Base-by-base conservation (phyloP, 192 early-diverging fungal genomes). In the Coemansia sp. region DNA sequence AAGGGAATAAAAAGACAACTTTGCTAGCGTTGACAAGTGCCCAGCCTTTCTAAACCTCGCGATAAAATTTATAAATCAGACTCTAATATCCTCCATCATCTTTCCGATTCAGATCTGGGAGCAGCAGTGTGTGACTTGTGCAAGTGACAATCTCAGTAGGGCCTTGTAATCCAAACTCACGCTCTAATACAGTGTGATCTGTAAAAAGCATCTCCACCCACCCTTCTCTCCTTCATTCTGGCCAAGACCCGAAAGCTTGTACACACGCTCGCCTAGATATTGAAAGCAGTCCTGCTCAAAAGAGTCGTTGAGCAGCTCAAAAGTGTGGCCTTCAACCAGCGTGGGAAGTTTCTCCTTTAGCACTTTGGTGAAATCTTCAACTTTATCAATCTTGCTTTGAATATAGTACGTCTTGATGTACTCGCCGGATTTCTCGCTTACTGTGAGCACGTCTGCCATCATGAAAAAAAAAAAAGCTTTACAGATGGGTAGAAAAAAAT, bases 361-460 rank as follows among this genome's bases (percentile, higher is more conserved):
- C 24, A 31, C 24, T 15, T 55, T 31, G 27, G 27, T 27, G 31
- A 55, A 55, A 5, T 27, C 52, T 15, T 55, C 27, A 10, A 5
- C 52, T 20, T 55, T 55, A 15, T 55, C 52, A 55, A 55, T 31
- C 52, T 55, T 27, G 52, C 52, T 55, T 27, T 55, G 24, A 13
- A 55, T 31, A 4, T 11, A 31, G 27, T 55, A 55, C 4, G 52
- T 55, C 27, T 13, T n/a, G 4, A 55, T 55, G 27, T 55, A 55
- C 22, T 55, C 52, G 8, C 52, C 52, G 10, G 10, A 29, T 31
- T 55, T 55, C 27, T 55, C 27, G 5, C 5, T 31, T 24, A 55
- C 52, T 15, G 52, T 31, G 27, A 55, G 52, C 27, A 15, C 5
- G 10, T 55, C 52, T 3, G 11, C 52, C 52, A 55, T 55, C 7